phyloP scores from a whole-genome alignment of 768 basidiomycete species.

The Brasilioporus rufonigricans region DNA sequence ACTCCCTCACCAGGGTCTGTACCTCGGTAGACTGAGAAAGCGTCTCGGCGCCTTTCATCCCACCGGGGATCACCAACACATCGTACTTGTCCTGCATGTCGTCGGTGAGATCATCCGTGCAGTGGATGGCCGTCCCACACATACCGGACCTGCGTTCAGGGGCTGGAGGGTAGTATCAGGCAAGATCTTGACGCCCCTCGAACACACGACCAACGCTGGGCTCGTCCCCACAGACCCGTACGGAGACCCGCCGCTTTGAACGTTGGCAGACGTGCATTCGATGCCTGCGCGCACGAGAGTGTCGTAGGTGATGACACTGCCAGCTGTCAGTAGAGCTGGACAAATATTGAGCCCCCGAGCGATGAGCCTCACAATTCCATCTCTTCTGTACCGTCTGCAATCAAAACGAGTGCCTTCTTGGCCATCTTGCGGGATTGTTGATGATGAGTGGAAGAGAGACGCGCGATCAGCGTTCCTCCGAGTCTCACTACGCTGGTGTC shows the following conservation, averaged over 20 bases:
- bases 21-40: constrained; percentile 59
- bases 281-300: constrained; percentile 78
- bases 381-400: constrained; percentile 84
- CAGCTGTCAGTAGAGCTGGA: not conserved
- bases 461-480: not conserved
- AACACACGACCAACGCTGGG: constrained; percentile 58
- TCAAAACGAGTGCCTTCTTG: constrained; percentile 58
- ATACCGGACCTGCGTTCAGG: constrained; percentile 46
- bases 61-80: constrained; percentile 72
- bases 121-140: constrained; percentile 11
- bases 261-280: constrained; percentile 61
- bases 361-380: constrained; percentile 63
- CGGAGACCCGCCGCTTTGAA: constrained; percentile 35
- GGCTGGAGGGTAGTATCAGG: constrained; percentile 58
- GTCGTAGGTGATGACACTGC: constrained; percentile 78
- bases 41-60: constrained; percentile 73
- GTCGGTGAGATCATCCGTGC: not conserved
- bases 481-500: not conserved
- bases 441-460: not conserved
- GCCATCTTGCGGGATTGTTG: constrained; percentile 16
- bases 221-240: constrained; percentile 27
- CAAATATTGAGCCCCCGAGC: not conserved
- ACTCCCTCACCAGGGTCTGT: constrained; percentile 60
- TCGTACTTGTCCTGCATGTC: constrained; percentile 58
- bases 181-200: constrained; percentile 70